These are phyloP conservation scores for Mycena vulgaris DNA, from an alignment of 768 basidiomycete species.

Conservation along the genomic window DNA sequence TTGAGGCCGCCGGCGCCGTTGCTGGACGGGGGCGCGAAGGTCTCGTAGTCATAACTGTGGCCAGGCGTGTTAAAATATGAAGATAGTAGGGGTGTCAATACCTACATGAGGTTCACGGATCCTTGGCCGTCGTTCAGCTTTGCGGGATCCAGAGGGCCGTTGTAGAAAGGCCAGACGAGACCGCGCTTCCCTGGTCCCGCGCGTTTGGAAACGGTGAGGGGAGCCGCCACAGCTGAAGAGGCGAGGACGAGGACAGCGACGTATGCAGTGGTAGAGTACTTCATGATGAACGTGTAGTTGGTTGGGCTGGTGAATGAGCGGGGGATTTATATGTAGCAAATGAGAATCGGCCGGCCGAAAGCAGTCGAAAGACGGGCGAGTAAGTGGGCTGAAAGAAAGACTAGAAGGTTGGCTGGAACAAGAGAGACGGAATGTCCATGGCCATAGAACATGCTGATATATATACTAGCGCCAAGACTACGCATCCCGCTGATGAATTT, in stretches of 20 bases:
- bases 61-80: background rate
- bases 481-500: background rate
- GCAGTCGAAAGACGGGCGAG: background rate
- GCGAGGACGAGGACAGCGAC: constrained; percentile 21
- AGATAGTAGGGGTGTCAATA: background rate
- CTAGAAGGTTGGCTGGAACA: background rate
- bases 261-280: constrained; percentile 20
- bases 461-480: too few relatives aligned
- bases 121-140: constrained; percentile 49
- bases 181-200: constrained; percentile 54
- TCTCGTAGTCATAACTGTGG: constrained; percentile 56
- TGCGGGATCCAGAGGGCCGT: constrained; percentile 44
- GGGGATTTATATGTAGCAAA: background rate
- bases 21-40: constrained; percentile 50
- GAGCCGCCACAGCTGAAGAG: constrained; percentile 34
- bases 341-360: background rate
- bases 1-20: constrained; percentile 54
- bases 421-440: background rate
- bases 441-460: too few relatives aligned
- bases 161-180: constrained; percentile 54
- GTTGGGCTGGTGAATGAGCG: constrained; percentile 1
- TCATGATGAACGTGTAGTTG: constrained; percentile 25
- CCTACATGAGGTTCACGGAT: constrained; percentile 45
- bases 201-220: constrained; percentile 24
- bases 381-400: background rate